phyloP scores from a whole-genome alignment of 345 rosid species.

The Brassica carinata region DNA sequence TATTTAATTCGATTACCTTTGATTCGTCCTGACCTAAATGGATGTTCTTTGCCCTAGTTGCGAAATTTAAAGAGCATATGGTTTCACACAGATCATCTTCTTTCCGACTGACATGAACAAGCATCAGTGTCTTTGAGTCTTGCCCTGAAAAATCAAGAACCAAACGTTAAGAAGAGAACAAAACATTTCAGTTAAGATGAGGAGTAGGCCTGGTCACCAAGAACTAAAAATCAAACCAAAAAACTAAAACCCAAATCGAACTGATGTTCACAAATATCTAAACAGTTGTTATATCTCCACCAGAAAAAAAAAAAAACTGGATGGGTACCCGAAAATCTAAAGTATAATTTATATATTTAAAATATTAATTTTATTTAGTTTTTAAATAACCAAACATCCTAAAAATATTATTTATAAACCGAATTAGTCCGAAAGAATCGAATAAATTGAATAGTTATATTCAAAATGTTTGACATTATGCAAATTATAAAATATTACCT shows the following conservation, averaged over 20 bases:
- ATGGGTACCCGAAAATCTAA: not conserved
- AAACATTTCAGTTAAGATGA: not conserved
- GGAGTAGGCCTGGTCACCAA: not conserved
- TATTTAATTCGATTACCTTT: conserved; percentile 39
- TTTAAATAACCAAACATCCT: not conserved
- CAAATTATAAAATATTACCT: not conserved
- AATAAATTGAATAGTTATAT: not conserved
- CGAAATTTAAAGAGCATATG: conserved; percentile 73
- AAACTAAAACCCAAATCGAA: not conserved
- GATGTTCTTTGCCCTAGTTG: conserved; percentile 63
- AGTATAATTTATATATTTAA: not conserved
- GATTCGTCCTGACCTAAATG: conserved; percentile 60
- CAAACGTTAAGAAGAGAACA: not conserved
- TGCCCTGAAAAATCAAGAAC: conserved; percentile 50
- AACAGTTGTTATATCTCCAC: not conserved
- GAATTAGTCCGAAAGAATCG: not conserved
- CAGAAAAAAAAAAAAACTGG: not conserved
- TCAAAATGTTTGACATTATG: not conserved
- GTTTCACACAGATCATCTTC: conserved; percentile 88
- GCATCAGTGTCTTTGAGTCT: conserved; percentile 82
- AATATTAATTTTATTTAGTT: not conserved
- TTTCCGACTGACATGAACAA: conserved; percentile 77
- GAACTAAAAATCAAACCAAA: not conserved
- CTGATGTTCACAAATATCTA: not conserved
- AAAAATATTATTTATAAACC: not conserved